phyloP scores from a whole-genome alignment of 306 rosid species.

The Prinsepia uniflora region DNA sequence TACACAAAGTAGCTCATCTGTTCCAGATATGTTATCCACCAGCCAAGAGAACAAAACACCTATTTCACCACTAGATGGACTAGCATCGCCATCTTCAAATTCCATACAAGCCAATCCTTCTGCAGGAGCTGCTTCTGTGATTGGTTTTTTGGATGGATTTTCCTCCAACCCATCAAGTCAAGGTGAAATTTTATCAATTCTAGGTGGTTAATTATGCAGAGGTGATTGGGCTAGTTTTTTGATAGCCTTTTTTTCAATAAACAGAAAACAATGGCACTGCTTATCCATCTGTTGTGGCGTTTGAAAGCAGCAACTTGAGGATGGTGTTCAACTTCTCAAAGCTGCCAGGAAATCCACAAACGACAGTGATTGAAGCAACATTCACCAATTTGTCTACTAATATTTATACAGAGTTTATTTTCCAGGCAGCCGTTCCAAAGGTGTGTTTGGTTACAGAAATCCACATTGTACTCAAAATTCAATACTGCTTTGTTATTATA shows the following conservation, averaged over 20 bases:
- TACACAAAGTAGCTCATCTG: slow-evolving; percentile 43
- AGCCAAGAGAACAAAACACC: slow-evolving; percentile 47
- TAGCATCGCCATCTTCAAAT: slow-evolving; percentile 54
- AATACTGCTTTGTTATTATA: background rate
- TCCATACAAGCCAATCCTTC: slow-evolving; percentile 48
- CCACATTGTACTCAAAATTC: background rate
- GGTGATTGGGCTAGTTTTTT: slow-evolving; percentile 15
- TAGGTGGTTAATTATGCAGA: slow-evolving; percentile 10
- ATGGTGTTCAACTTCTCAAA: slow-evolving; percentile 75
- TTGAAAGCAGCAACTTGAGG: slow-evolving; percentile 82
- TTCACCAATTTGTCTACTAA: slow-evolving; percentile 65
- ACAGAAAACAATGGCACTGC: slow-evolving; percentile 70
- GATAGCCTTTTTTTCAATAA: slow-evolving; percentile 25
- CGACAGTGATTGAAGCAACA: slow-evolving; percentile 66
- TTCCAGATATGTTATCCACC: slow-evolving; percentile 50
- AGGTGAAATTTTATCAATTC: slow-evolving; percentile 31
- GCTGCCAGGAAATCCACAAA: slow-evolving; percentile 76
- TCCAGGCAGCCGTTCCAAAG: slow-evolving; percentile 99
- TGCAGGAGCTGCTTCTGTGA: slow-evolving; percentile 51
- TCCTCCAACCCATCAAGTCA: slow-evolving; percentile 46
- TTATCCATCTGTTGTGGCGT: slow-evolving; percentile 77
- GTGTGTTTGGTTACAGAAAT: slow-evolving; percentile 36
- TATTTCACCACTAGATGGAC: slow-evolving; percentile 57
- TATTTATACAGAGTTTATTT: slow-evolving; percentile 69
- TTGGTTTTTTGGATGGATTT: slow-evolving; percentile 79